Percentiles rank a stretch among this genome's conserved stretches.
Evolutionary conservation across 1,284 basidiomycete species (phyloP).

Genomic region (Phellopilus nigrolimitatus): DNA sequence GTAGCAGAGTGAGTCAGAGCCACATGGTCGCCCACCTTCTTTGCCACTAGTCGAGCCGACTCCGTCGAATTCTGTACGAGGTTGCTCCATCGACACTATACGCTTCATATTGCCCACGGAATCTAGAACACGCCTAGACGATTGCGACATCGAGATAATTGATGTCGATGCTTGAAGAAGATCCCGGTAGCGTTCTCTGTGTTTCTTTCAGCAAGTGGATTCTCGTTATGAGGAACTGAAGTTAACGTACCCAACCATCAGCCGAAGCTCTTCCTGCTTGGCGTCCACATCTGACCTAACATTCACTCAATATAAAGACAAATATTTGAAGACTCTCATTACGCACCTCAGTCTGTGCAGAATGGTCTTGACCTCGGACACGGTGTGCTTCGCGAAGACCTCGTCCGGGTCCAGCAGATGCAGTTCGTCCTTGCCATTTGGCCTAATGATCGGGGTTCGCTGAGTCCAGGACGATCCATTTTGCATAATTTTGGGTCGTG

Average conservation of each 20-base stretch:
- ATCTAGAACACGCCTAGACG: slow-evolving; percentile 57
- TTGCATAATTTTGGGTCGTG: neutral
- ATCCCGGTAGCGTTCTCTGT: slow-evolving; percentile 91
- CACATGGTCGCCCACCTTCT: slow-evolving; percentile 5
- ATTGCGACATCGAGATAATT: slow-evolving; percentile 70
- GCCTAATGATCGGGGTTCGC: too few relatives aligned
- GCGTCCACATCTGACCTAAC: slow-evolving; percentile 78
- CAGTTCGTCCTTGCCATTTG: neutral
- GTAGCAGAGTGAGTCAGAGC: slow-evolving; percentile 5
- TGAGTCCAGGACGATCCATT: slow-evolving; percentile 3
- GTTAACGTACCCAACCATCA: slow-evolving; percentile 89
- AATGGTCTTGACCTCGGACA: slow-evolving; percentile 69
- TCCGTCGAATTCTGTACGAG: slow-evolving; percentile 39
- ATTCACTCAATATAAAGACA: neutral
- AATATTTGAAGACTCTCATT: slow-evolving; percentile 4
- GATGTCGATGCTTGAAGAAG: slow-evolving; percentile 86
- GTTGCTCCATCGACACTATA: slow-evolving; percentile 26
- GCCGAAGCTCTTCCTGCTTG: slow-evolving; percentile 86
- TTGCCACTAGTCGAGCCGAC: slow-evolving; percentile 26
- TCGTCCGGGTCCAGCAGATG: slow-evolving; percentile 62
- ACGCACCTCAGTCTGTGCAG: slow-evolving; percentile 68
- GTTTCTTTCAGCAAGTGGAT: slow-evolving; percentile 40
- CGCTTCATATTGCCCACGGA: slow-evolving; percentile 54
- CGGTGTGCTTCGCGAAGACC: slow-evolving; percentile 68
- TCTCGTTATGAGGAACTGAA: slow-evolving; percentile 32